Evolutionary conservation across 768 basidiomycete species (phyloP), one percentile per base, ranked within the genome.

Genomic region (Mycena filopes): DNA sequence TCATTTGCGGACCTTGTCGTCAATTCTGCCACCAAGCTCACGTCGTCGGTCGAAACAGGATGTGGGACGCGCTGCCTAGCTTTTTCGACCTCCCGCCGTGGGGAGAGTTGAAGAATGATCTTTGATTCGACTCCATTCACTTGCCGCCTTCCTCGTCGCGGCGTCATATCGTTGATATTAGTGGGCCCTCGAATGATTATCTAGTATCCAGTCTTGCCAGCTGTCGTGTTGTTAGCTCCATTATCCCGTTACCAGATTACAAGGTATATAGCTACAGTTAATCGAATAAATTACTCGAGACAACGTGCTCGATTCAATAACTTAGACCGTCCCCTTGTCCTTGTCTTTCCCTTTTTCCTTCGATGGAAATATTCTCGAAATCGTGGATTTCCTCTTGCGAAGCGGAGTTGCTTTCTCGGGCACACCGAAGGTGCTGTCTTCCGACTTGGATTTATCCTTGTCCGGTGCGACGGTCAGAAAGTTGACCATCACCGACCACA

Each of bases 401-500:
- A 36, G 36, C 11, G 54, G 26, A 8, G 47, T n/a, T 25, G 48
- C 8, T 36, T 51, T 56, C n/a, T 46, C 57, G 5, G n/a, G 18
- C 55, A 51, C 36, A 43, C 11, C 53, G 8, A 18, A 7, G n/a
- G 28, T 46, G 16, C 23, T 36, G 16, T 59, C 63, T 46, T 60
- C 60, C 40, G 50, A 21, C 28, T 63, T 60, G 23, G 25, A 26
- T 31, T 59, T 68, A 5, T 73, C 73, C n/a, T 82, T 83, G 29
- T 85, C 85, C 15, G 88, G 82, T 2, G 81, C 76, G 13, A 77
- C 75, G 15, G 88, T 87, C 64, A 95, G 79, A 65, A 89, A 89
- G 57, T 89, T 88, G 55, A 89, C 78, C 53, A 93, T 74, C 33
- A 87, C 76, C 18, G 83, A 79, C 94, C 93, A 94, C 33, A 95